Conservation (phyloP, 2,329 filamentous ascomycete species). For the Scedosporium aurantiacum region DNA sequence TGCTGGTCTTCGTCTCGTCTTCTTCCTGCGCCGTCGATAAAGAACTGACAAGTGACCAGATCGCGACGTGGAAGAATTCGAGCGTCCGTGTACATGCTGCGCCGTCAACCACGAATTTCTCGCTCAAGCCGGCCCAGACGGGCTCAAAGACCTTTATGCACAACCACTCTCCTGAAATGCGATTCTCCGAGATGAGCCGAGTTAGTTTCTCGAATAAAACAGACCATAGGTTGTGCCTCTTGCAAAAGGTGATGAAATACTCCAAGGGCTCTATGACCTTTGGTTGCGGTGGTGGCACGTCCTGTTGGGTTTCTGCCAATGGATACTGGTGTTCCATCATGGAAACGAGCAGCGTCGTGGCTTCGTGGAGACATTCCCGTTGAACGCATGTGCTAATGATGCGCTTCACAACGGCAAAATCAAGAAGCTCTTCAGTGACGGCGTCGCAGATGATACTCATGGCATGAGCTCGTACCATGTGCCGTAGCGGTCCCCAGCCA, state of each 20-base stretch:
- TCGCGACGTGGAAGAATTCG: constrained; percentile 9
- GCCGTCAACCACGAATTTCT: constrained; percentile 2
- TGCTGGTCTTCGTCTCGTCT: not conserved
- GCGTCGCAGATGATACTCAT: constrained; percentile 18
- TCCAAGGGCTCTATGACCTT: constrained; percentile 1
- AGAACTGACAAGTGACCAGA: constrained; percentile 3
- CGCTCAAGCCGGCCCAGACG: constrained; percentile 8
- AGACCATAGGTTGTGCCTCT: constrained; percentile 5
- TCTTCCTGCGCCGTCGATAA: not conserved
- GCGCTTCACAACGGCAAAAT: constrained; percentile 11
- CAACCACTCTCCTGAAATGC: constrained; percentile 9
- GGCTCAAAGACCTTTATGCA: constrained; percentile 8
- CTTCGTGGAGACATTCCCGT: constrained; percentile 18
- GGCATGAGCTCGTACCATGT: constrained; percentile 22
- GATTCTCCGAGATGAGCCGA: constrained; percentile 2
- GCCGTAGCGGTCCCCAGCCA: constrained; percentile 23
- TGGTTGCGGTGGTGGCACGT: not conserved
- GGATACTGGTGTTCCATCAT: constrained; percentile 5
- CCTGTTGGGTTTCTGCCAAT: not conserved
- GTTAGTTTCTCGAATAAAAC: constrained; percentile 8
- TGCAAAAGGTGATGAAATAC: constrained; percentile 7
- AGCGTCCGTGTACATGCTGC: constrained; percentile 5
- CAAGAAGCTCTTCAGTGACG: constrained; percentile 20
- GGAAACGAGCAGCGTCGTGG: constrained; percentile 8
- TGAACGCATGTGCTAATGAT: constrained; percentile 19